These are phyloP conservation scores for Trichosanthes cucumerina DNA, from an alignment of 306 rosid genomes.

Conservation along the genomic window DNA sequence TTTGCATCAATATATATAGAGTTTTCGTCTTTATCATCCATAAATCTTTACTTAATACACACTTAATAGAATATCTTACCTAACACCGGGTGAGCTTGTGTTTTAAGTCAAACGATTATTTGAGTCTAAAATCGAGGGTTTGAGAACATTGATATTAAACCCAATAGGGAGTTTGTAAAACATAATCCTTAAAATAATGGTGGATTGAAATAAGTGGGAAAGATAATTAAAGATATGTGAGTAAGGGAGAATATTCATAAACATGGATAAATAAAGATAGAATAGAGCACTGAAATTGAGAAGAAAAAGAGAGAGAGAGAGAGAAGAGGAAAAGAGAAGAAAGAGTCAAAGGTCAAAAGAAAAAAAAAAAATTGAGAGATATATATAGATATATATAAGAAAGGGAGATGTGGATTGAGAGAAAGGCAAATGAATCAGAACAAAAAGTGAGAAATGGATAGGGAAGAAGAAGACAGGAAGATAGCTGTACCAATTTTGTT, in stretches of 20 bases:
- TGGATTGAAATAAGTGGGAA: not conserved
- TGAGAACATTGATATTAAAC: not conserved
- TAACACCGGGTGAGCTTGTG: not conserved
- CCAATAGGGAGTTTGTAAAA: not conserved
- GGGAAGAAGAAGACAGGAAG: slow-evolving; percentile 39
- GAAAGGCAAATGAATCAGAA: slow-evolving; percentile 84
- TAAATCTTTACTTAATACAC: not conserved
- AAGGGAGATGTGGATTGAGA: slow-evolving; percentile 40
- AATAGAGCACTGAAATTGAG: slow-evolving; percentile 9
- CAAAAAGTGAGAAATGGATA: slow-evolving; percentile 56
- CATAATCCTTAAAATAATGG: not conserved
- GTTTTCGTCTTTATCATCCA: too few relatives aligned
- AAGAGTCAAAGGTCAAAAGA: slow-evolving; percentile 5
- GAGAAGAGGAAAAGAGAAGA: not conserved
- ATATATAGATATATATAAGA: too few relatives aligned
- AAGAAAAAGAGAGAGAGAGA: not conserved
- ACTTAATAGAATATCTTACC: not conserved
- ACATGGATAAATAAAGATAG: not conserved
- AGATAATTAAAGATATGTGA: not conserved
- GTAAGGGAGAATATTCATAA: not conserved
- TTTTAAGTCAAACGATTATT: not conserved
- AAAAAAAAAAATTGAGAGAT: not conserved
- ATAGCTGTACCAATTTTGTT: slow-evolving; percentile 69
- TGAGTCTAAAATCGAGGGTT: not conserved
- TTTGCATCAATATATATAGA: not conserved